phyloP scores from a whole-genome alignment of 73 alveolate genomes.

The Tetrahymena borealis region DNA sequence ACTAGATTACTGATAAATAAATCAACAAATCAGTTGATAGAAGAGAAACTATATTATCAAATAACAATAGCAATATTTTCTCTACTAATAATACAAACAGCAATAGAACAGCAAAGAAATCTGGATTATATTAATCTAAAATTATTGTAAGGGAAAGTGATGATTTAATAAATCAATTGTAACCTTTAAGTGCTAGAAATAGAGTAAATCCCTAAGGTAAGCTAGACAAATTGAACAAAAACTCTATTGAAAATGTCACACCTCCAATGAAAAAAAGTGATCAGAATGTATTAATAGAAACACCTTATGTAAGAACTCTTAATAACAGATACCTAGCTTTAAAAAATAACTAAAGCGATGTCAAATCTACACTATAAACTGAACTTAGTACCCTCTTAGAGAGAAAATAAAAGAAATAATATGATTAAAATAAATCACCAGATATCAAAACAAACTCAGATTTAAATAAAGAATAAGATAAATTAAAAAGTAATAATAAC shows the following conservation, averaged over 20 bases:
- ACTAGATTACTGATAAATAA: background rate
- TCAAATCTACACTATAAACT: background rate
- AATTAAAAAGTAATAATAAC: background rate
- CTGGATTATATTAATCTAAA: background rate
- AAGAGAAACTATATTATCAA: background rate
- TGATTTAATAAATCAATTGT: background rate
- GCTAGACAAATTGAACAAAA: background rate
- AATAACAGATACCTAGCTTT: background rate
- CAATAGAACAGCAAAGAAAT: background rate
- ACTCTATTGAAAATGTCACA: background rate
- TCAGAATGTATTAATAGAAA: background rate
- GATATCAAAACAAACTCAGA: background rate
- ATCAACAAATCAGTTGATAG: background rate
- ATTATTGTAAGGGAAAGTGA: background rate
- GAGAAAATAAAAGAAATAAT: background rate
- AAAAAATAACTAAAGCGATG: background rate
- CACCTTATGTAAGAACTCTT: background rate
- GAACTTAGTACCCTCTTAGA: background rate
- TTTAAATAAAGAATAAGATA: background rate
- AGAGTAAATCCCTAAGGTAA: background rate
- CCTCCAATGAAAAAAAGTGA: background rate
- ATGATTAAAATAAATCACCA: background rate
- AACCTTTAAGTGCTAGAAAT: background rate
- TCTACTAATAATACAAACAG: background rate
- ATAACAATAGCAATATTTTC: background rate